Base-by-base conservation (phyloP, 805 yeast genomes). In the Zygosaccharomyces lentus region DNA sequence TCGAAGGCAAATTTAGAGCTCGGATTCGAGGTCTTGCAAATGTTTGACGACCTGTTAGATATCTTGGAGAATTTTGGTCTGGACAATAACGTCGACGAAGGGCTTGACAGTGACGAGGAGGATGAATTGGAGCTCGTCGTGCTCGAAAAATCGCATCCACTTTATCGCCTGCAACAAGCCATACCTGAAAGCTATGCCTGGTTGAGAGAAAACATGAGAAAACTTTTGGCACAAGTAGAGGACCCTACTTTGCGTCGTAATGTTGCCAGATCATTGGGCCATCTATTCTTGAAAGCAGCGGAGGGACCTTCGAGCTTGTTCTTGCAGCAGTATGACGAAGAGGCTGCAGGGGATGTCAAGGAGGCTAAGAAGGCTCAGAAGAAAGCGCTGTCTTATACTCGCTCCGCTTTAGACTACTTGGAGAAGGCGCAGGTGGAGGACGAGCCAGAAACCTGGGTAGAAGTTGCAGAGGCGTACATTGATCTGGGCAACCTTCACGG, bases 391-490 rank as follows among this genome's bases (percentile, higher is more conserved):
- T 65, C 69, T 2, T 64, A 73, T 29, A 75, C 81, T 9, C 55
- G 62, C 8, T 66, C 64, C 15, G 95, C 95, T 0, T 69, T 85
- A 21, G 67, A 71, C 31, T 77, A 77, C 57, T 69, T 89, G 45
- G 65, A 71, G 45, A 66, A 70, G 45, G 83, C 89, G 0, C 78
- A 82, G 61, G 80, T 80, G 41, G 81, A 78, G 15, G 86, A 82
- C 37, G 87, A 84, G 34, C 95, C 95, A 0, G 83, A 82, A 48
- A 73, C 84, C 4, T 84, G 91, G 87, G 95, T 82, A 9, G 77
- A 80, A 58, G 74, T 85, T 37, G 96, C 96, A 1, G 98, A 91
- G 64, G 90, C 95, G 1, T 71, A 79, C 57, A 87, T 91, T 29
- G 78, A 84, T 12, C 68, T 86, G 54, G 96, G 90, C 12, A 90